Base-by-base conservation (phyloP, 1,284 basidiomycete species). In the Entoloma clypeatum region DNA sequence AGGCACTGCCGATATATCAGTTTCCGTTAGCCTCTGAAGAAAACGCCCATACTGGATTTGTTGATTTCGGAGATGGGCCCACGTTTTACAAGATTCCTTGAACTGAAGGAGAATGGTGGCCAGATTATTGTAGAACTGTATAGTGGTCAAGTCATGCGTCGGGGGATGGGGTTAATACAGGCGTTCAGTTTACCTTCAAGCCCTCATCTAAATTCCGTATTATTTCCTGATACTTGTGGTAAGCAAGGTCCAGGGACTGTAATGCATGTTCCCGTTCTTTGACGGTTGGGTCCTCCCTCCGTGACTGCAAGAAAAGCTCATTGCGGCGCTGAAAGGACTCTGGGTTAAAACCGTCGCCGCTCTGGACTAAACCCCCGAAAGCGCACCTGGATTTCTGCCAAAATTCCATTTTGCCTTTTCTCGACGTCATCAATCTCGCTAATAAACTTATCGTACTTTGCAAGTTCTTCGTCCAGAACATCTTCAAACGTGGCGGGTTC, bases 151-250 rank as follows among this genome's bases (percentile, higher is more conserved):
- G 14, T 36, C 16, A 40, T 32, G 13, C 38, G 25, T 3, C 35
- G 5, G 21, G 16, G 4, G 9, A 19, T 8, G 36, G 37, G 30
- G 14, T n/a, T n/a, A 25, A 32, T 3, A 34, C 16, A 11, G 18
- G 2, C n/a, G 24, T 17, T 25, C 43, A 9, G 39, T 63, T 21
- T 50, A 84, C 88, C 69, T 92, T 85, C 51, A 91, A 73, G 1
- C 94, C 94, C 59, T 97, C 93, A 38, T 89, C 83, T 8, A 95
- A 69, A 59, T 97, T 92, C 40, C 80, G 77, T 2, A 71, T 72
- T 11, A 96, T 86, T 62, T 97, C 93, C 36, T 79, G 74, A 63
- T 94, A 96, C 57, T 92, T 92, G 64, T 84, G 83, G 62, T 92
- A 91, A 0, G 92, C 89, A 24, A 86, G 63, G 52, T 96, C 91